Evolutionary conservation across 164 flowering plant genomes (phyloP).

Genomic region (Liriodendron chinense): DNA sequence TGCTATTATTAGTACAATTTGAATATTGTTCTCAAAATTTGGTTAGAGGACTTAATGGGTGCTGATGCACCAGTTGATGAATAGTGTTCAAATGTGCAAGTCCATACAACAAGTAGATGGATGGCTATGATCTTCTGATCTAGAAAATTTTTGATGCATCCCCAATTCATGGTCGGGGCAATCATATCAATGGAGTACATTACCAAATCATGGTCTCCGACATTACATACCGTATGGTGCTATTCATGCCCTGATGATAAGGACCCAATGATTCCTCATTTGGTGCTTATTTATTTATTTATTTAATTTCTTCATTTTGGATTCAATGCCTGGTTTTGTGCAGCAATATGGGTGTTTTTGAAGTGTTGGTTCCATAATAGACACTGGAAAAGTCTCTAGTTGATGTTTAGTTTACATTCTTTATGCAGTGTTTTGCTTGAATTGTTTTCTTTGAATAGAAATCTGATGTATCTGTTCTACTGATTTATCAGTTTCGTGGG

Average conservation of each 20-base stretch:
- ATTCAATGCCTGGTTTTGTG: not conserved
- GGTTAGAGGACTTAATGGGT: too few species aligned
- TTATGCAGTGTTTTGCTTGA: not conserved
- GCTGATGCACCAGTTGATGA: too few species aligned
- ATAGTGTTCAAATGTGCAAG: too few species aligned
- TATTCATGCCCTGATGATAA: not conserved
- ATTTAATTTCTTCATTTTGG: not conserved
- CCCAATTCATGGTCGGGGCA: not conserved
- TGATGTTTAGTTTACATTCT: not conserved
- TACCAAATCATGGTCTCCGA: too few species aligned
- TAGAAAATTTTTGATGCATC: too few species aligned
- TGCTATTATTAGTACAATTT: too few species aligned
- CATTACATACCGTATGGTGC: too few species aligned
- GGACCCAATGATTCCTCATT: not conserved
- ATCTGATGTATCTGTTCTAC: not conserved
- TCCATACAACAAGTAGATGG: too few species aligned
- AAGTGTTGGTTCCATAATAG: not conserved
- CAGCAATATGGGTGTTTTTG: not conserved
- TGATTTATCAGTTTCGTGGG: conserved; percentile 72
- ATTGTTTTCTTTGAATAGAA: not conserved
- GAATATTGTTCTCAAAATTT: too few species aligned
- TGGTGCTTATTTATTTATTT: too few species aligned
- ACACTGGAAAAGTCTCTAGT: not conserved
- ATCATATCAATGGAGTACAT: not conserved
- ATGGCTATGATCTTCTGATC: too few species aligned